Percentiles rank a stretch among this genome's conserved stretches.
These are phyloP conservation scores for Xylariaceae sp. DNA, from an alignment of 2,329 filamentous ascomycete genomes.

Conservation along the genomic window DNA sequence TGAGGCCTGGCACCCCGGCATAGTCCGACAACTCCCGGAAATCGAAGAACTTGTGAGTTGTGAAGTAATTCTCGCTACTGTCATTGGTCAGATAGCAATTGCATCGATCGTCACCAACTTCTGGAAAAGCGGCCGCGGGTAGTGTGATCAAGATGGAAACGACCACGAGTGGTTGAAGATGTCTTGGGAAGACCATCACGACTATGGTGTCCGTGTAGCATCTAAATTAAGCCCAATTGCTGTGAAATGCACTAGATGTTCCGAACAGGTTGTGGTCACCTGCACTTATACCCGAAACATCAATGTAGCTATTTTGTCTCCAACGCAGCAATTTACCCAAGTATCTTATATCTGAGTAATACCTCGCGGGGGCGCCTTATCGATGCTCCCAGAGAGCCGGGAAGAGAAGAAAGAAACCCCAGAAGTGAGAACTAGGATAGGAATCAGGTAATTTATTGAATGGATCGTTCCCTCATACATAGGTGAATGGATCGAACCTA, in stretches of 20 bases:
- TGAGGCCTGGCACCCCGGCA: conserved; percentile 37
- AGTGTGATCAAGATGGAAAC: conserved; percentile 17
- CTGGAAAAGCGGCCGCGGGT: conserved; percentile 23
- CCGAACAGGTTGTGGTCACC: neutral
- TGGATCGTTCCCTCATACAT: neutral
- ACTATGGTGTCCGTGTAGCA: neutral
- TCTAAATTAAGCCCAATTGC: neutral
- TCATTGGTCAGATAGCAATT: conserved; percentile 54
- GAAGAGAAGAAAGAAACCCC: neutral
- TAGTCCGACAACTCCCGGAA: conserved; percentile 48
- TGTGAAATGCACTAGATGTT: neutral
- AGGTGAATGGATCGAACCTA: neutral
- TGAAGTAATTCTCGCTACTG: conserved; percentile 46
- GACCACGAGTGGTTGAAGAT: conserved; percentile 17
- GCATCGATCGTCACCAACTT: conserved; percentile 39
- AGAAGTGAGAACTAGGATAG: neutral
- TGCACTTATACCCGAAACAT: neutral
- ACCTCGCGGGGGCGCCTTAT: neutral
- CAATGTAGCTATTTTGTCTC: neutral
- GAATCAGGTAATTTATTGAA: neutral
- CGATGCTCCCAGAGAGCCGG: neutral
- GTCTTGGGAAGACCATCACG: conserved; percentile 9
- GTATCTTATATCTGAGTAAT: neutral
- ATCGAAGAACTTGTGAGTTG: conserved; percentile 53
- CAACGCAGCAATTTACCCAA: neutral